Percentiles rank a stretch among this genome's conserved stretches.
Conservation (phyloP, 1,284 basidiomycete species). For the Agaricales sp. region DNA sequence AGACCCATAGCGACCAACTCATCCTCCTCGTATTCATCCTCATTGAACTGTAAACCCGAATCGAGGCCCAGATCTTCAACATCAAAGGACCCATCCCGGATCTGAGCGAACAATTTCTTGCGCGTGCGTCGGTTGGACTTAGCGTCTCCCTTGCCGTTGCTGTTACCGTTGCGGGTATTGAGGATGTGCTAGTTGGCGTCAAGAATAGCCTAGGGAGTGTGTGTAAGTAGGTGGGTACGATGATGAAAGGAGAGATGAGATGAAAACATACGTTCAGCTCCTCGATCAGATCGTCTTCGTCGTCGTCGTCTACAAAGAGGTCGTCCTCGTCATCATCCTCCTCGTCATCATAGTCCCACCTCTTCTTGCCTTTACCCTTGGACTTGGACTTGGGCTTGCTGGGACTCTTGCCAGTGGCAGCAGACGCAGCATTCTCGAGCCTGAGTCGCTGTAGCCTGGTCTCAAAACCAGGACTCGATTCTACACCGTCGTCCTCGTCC, state of each 20-base stretch:
- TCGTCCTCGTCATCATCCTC: constrained; percentile 37
- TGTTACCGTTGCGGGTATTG: constrained; percentile 23
- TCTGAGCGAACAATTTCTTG: constrained; percentile 53
- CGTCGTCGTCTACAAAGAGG: constrained; percentile 37
- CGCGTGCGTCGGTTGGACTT: constrained; percentile 34
- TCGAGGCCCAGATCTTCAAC: constrained; percentile 26
- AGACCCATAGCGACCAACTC: constrained; percentile 14
- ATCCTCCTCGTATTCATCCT: constrained; percentile 7
- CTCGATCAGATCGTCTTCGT: constrained; percentile 38
- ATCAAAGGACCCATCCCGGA: constrained; percentile 50
- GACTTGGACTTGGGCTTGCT: constrained; percentile 11
- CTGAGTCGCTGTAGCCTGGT: constrained; percentile 35
- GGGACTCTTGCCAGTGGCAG: neutral
- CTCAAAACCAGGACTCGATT: constrained; percentile 41
- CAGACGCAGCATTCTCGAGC: constrained; percentile 20
- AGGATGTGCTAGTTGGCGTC: constrained; percentile 35
- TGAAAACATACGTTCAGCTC: constrained; percentile 42
- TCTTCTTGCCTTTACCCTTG: constrained; percentile 19
- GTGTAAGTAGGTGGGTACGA: constrained; percentile 2
- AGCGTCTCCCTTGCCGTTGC: constrained; percentile 18
- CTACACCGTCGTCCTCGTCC: constrained; percentile 22
- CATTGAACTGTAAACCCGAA: constrained; percentile 13
- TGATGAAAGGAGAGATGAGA: neutral
- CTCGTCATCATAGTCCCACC: constrained; percentile 13
- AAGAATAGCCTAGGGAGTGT: constrained; percentile 31